phyloP scores from a whole-genome alignment of 352 stramenopile genomes.

The Bremia lactucae region DNA sequence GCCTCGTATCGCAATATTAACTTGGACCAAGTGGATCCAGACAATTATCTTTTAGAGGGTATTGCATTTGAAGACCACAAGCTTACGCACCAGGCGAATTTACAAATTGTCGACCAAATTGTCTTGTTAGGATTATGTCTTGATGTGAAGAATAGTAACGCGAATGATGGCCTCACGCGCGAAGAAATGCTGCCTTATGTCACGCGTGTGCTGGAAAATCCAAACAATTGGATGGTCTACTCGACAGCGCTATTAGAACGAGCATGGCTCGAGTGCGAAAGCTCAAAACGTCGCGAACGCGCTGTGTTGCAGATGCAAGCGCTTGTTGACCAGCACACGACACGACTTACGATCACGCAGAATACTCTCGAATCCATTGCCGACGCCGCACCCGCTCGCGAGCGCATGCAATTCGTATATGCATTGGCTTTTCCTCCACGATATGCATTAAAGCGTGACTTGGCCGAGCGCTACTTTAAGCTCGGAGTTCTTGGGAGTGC shows the following conservation, averaged over 20 bases:
- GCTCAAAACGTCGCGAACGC: constrained; percentile 86
- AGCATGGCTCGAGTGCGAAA: constrained; percentile 92
- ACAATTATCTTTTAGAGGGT: constrained; percentile 88
- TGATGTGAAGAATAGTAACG: constrained; percentile 94
- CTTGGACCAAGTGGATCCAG: constrained; percentile 81
- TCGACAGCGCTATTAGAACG: constrained; percentile 88
- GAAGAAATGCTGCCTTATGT: constrained; percentile 95
- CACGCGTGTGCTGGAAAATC: constrained; percentile 87
- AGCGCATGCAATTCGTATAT: constrained; percentile 88
- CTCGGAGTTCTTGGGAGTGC: constrained; percentile 84
- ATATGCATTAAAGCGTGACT: constrained; percentile 89
- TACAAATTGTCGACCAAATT: constrained; percentile 76
- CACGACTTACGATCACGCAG: constrained; percentile 88
- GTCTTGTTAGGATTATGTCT: constrained; percentile 92
- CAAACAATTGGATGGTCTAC: constrained; percentile 95
- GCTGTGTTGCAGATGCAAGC: constrained; percentile 94
- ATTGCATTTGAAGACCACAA: constrained; percentile 80
- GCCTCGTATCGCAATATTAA: constrained; percentile 69
- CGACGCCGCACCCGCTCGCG: constrained; percentile 83
- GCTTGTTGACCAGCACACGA: constrained; percentile 92
- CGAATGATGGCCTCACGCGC: constrained; percentile 88
- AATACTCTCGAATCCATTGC: constrained; percentile 73
- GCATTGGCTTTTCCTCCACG: constrained; percentile 89
- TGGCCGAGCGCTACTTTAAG: constrained; percentile 89
- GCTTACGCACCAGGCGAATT: constrained; percentile 54